Evolutionary conservation across 768 basidiomycete genomes (phyloP).

Genomic region (Sarcodon sp.): DNA sequence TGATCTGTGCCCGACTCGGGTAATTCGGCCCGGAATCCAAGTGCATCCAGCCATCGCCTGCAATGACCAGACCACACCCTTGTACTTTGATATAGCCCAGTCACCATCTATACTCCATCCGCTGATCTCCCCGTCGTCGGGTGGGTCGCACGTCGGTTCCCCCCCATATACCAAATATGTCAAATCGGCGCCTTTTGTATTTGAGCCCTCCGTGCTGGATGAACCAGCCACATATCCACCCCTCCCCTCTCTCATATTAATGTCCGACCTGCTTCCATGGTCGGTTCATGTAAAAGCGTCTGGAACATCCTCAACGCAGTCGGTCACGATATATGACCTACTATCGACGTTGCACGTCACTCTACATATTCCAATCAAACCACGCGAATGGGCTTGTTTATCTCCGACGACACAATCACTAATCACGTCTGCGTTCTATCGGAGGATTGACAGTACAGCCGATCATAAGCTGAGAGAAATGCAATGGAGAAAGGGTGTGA

Average conservation of each 20-base stretch:
- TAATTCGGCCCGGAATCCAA: no score
- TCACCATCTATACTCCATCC: not conserved
- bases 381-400: not conserved
- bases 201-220: not conserved
- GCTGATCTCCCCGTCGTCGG: not conserved
- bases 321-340: not conserved
- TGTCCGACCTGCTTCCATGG: not conserved
- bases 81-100: not conserved
- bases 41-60: not conserved
- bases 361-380: not conserved
- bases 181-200: not conserved
- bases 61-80: not conserved
- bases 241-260: not conserved
- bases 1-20: not conserved
- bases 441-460: not conserved
- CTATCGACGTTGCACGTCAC: not conserved
- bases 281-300: not conserved
- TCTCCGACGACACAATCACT: not conserved
- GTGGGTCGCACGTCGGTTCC: not conserved
- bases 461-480: not conserved
- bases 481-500: not conserved
- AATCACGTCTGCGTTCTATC: not conserved
- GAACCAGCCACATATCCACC: not conserved
- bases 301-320: not conserved
- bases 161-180: not conserved